Conservation (phyloP, 1,284 basidiomycete species). For the Cryptococcus deneoformans region DNA sequence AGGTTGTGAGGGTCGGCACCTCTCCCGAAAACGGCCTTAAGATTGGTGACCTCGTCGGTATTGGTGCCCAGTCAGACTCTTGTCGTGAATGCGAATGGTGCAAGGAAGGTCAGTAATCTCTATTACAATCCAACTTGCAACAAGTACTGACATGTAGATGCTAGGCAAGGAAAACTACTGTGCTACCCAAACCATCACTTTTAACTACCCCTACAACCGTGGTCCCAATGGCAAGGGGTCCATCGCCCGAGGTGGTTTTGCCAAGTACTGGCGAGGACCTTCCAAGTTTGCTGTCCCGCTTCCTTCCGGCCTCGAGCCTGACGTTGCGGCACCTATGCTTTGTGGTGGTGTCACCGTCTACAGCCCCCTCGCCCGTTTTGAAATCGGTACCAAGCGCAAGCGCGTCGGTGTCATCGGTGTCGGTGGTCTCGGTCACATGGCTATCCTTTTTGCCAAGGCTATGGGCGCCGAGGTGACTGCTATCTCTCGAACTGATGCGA, state of each 20-base stretch:
- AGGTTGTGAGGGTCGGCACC: slow-evolving; percentile 45
- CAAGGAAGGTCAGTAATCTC: slow-evolving; percentile 44
- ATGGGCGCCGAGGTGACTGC: slow-evolving; percentile 61
- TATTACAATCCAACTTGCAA: slow-evolving; percentile 45
- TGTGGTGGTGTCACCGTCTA: slow-evolving; percentile 65
- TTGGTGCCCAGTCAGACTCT: slow-evolving; percentile 53
- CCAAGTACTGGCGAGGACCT: slow-evolving; percentile 53
- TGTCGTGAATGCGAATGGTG: slow-evolving; percentile 51
- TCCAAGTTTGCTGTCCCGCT: slow-evolving; percentile 64
- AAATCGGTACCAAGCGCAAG: slow-evolving; percentile 58
- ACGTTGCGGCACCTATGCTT: slow-evolving; percentile 55
- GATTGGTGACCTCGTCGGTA: slow-evolving; percentile 52
- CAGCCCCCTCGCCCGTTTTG: slow-evolving; percentile 60
- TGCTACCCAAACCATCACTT: slow-evolving; percentile 30
- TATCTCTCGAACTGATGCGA: slow-evolving; percentile 57
- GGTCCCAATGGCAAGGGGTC: slow-evolving; percentile 18
- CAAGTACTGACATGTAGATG: slow-evolving; percentile 45
- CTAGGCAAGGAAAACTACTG: slow-evolving; percentile 48
- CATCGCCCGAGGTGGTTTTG: slow-evolving; percentile 52
- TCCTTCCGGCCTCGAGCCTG: slow-evolving; percentile 58
- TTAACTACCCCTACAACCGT: slow-evolving; percentile 19
- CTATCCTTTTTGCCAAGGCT: slow-evolving; percentile 58
- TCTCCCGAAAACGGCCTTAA: slow-evolving; percentile 50
- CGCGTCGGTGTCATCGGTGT: slow-evolving; percentile 64
- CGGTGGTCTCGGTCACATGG: slow-evolving; percentile 59